Evolutionary conservation across 1,284 basidiomycete genomes (phyloP).

Genomic region (Puccinia hordei): DNA sequence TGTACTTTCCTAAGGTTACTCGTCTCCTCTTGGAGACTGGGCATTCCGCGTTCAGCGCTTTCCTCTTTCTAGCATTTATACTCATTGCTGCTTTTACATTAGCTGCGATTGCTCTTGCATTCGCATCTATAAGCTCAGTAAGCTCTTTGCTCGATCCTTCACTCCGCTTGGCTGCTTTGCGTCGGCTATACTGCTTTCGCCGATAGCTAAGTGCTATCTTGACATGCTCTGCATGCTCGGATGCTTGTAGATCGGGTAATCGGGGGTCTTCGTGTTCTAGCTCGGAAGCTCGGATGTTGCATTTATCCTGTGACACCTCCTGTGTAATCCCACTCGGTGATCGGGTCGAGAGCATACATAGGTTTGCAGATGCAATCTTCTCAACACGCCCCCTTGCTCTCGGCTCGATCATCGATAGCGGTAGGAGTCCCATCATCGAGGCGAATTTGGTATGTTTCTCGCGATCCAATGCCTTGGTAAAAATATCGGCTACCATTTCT

Average conservation of each 20-base stretch:
- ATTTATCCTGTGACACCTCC: background rate
- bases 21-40: background rate
- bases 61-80: background rate
- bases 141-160: constrained; percentile 7
- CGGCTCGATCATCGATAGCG: too few species aligned
- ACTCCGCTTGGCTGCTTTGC: background rate
- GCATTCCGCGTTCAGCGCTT: background rate
- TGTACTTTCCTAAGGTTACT: background rate
- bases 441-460: too few species aligned
- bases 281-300: background rate
- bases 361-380: background rate
- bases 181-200: background rate
- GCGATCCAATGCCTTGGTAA: too few species aligned
- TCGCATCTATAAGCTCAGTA: constrained; percentile 1
- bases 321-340: background rate
- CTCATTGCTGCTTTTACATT: background rate
- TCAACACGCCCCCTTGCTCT: too few species aligned
- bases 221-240: background rate
- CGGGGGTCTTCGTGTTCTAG: background rate
- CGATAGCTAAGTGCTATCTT: background rate
- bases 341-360: constrained; percentile 16
- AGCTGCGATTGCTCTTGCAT: background rate
- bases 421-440: too few species aligned
- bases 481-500: too few species aligned
- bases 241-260: background rate